Base-by-base conservation (phyloP, 139 green algal species). In the Asterochloris sp. region DNA sequence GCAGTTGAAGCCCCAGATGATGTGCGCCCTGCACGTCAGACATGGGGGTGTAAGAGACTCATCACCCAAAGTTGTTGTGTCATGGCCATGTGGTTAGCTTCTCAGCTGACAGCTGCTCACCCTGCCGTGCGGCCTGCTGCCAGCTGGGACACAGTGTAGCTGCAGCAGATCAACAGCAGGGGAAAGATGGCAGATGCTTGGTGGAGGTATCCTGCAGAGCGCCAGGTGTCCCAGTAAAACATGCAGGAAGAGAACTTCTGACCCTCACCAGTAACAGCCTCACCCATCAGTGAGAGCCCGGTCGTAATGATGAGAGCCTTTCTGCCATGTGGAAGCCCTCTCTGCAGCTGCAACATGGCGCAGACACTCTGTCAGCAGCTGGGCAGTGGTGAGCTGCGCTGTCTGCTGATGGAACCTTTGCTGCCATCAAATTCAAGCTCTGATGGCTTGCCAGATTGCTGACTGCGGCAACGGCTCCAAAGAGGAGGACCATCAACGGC, bases 1-100 rank as follows among this genome's bases (percentile, higher is more conserved):
- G 14, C 89, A 85, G 66, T 89, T 88, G 62, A 79, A 87, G 0
- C 61, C 69, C 93, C 93, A 96, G 1, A 96, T 84, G 0, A 75
- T 47, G 17, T 83, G 1, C n/a, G 89, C 85, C 54, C 89, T 90
- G 87, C 66, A 71, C 67, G 10, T 23, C n/a, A 28, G 61, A 63
- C 47, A 60, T 38, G 23, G 14, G 16, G 29, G 17, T 60, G 0
- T 76, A 11, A 17, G 17, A 29, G 0, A 60, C 47, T 38, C 12
- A 60, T 76, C 16, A 76, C 9, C 24, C 29, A 64, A 21, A 38
- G 29, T 27, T 17, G 13, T 76, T 29, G 23, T 28, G 69, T 27
- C 29, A 76, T 27, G 16, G 15, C 29, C 23, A 28, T 76, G 9
- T 15, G 23, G 0, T 16, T 76, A 60, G 23, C 27, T 13, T 62